phyloP scores from a whole-genome alignment of 1,139 yeast genomes.

The Maudiozyma humilis region DNA sequence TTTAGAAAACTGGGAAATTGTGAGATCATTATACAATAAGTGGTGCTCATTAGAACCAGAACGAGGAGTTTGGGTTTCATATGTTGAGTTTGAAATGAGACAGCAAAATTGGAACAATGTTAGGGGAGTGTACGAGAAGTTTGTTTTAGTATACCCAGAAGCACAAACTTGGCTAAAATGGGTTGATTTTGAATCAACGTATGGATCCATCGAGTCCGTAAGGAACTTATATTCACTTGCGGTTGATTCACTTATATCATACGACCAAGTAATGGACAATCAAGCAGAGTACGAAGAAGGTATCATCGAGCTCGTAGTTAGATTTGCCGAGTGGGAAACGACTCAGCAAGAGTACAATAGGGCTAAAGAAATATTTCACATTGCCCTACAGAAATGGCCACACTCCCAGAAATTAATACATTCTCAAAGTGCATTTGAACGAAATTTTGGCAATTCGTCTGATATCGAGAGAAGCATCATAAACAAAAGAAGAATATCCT shows the following conservation, averaged over 20 bases:
- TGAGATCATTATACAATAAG: constrained; percentile 59
- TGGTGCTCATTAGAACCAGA: constrained; percentile 75
- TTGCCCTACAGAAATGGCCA: constrained; percentile 37
- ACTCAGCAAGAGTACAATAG: constrained; percentile 56
- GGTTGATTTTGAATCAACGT: constrained; percentile 50
- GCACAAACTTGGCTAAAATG: constrained; percentile 60
- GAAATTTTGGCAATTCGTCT: constrained; percentile 49
- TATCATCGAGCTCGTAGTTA: constrained; percentile 32
- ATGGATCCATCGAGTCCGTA: constrained; percentile 41
- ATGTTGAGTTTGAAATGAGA: constrained; percentile 61
- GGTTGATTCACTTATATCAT: constrained; percentile 43
- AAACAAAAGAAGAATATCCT: constrained; percentile 46
- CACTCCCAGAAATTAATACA: constrained; percentile 38
- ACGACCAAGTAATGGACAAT: constrained; percentile 10
- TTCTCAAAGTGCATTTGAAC: constrained; percentile 53
- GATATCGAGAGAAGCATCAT: constrained; percentile 47
- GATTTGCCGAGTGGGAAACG: constrained; percentile 73
- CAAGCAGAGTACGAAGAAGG: constrained; percentile 31
- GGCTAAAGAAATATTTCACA: constrained; percentile 52
- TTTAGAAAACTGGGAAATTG: constrained; percentile 53
- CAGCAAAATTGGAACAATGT: constrained; percentile 47
- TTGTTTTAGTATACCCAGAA: constrained; percentile 45
- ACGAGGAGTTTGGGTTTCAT: constrained; percentile 63
- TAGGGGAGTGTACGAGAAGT: constrained; percentile 49
- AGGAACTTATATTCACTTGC: constrained; percentile 64